These are phyloP conservation scores for Microbotryum intermedium DNA, from an alignment of 1,284 basidiomycete genomes.

Conservation along the genomic window DNA sequence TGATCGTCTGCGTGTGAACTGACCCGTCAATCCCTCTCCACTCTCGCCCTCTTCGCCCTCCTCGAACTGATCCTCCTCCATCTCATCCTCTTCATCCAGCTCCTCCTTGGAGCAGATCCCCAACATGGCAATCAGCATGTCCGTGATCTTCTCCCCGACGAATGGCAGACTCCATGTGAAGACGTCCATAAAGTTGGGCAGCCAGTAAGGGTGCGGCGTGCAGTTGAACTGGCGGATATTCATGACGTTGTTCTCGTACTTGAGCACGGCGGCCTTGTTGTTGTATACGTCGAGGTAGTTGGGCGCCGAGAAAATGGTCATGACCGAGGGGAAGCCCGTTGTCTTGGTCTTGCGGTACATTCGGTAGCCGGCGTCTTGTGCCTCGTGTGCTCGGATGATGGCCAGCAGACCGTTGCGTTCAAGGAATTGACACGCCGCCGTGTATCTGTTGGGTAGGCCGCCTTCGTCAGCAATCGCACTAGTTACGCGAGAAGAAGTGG, in stretches of 20 bases:
- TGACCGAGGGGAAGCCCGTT: conserved; percentile 81
- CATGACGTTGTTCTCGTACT: conserved; percentile 94
- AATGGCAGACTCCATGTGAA: conserved; percentile 99
- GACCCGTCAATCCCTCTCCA: conserved; percentile 21
- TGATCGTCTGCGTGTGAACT: background rate
- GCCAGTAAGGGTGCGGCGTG: conserved; percentile 89
- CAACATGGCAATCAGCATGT: conserved; percentile 90
- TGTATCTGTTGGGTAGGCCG: conserved; percentile 52
- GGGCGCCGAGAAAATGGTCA: conserved; percentile 93
- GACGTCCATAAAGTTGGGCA: conserved; percentile 98
- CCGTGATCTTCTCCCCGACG: conserved; percentile 94
- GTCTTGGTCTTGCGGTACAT: conserved; percentile 97
- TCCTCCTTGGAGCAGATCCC: conserved; percentile 93
- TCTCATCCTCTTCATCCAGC: conserved; percentile 76
- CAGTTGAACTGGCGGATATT: conserved; percentile 92
- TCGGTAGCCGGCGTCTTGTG: conserved; percentile 91
- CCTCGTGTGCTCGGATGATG: conserved; percentile 89
- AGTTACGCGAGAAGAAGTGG: background rate
- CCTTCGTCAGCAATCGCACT: background rate
- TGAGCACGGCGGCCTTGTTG: conserved; percentile 92
- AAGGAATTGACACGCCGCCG: conserved; percentile 85
- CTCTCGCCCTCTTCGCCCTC: conserved; percentile 10
- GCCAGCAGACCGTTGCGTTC: conserved; percentile 90
- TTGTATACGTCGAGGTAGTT: conserved; percentile 96
- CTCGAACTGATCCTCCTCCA: conserved; percentile 35